Evolutionary conservation across 23 red algal genomes (phyloP).

Genomic region (Cyanidiococcus yangmingshanensis): DNA sequence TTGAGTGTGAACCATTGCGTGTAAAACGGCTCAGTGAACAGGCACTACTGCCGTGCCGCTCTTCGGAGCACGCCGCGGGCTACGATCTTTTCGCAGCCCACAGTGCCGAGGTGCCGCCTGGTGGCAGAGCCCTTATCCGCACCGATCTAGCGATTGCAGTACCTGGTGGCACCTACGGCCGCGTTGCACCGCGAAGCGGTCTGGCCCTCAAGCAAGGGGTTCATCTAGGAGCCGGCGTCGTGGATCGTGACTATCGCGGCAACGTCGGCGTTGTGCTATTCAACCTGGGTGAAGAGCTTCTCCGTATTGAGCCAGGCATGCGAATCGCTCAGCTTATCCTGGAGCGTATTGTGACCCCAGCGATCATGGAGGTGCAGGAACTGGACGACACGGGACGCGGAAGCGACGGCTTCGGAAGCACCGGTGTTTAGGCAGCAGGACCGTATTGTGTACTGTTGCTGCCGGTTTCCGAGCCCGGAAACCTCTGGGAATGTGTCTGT

Average conservation of each 20-base stretch:
- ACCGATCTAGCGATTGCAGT: slow-evolving; percentile 57
- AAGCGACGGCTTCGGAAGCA: slow-evolving; percentile 59
- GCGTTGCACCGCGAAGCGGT: slow-evolving; percentile 65
- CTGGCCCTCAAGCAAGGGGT: slow-evolving; percentile 53
- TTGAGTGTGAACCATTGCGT: slow-evolving; percentile 23
- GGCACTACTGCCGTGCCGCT: slow-evolving; percentile 36
- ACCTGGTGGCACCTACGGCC: slow-evolving; percentile 46
- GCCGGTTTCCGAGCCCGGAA: too few species aligned
- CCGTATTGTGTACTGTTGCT: too few species aligned
- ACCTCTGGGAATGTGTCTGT: too few species aligned
- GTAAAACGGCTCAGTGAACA: slow-evolving; percentile 35
- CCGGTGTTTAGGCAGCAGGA: too few species aligned
- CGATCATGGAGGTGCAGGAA: slow-evolving; percentile 40
- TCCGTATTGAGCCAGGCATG: slow-evolving; percentile 46
- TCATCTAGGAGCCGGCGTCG: slow-evolving; percentile 65
- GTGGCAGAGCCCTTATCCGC: slow-evolving; percentile 43
- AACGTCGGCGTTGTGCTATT: slow-evolving; percentile 70
- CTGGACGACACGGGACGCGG: slow-evolving; percentile 56
- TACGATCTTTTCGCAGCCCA: slow-evolving; percentile 49
- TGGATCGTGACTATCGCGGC: slow-evolving; percentile 74
- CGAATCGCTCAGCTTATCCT: slow-evolving; percentile 69
- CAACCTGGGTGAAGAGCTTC: slow-evolving; percentile 58
- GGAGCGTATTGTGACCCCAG: slow-evolving; percentile 43
- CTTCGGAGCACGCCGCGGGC: slow-evolving; percentile 44
- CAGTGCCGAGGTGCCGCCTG: slow-evolving; percentile 29